Percentiles rank a stretch among this genome's conserved stretches.
Conservation (phyloP, 2,329 filamentous ascomycete species). For the Diplodia seriata region DNA sequence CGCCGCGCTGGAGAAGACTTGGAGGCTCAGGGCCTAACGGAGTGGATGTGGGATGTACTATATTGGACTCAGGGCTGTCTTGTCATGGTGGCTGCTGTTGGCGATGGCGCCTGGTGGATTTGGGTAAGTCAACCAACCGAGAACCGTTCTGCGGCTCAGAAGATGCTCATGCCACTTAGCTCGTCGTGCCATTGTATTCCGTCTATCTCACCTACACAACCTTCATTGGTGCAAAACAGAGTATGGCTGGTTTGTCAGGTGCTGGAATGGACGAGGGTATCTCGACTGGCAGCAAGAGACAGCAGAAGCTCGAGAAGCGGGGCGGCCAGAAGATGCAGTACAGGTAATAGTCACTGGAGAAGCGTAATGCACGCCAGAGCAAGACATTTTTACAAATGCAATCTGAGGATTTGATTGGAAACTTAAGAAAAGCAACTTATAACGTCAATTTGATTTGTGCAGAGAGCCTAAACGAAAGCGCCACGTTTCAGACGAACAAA, state of each 20-base stretch:
- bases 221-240: constrained; percentile 53
- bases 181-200: constrained; percentile 56
- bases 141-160: not conserved
- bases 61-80: constrained; percentile 91
- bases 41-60: constrained; percentile 97
- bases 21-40: constrained; percentile 83
- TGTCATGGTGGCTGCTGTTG: constrained; percentile 74
- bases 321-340: constrained; percentile 58
- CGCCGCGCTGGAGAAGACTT: constrained; percentile 85
- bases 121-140: constrained; percentile 51
- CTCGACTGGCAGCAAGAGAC: constrained; percentile 52
- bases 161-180: constrained; percentile 35
- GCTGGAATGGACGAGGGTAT: constrained; percentile 41
- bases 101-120: constrained; percentile 78
- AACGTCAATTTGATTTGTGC: not conserved
- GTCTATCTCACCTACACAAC: constrained; percentile 55
- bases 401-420: not conserved
- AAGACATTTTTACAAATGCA: not conserved
- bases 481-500: not conserved
- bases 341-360: constrained; percentile 43
- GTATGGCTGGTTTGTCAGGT: constrained; percentile 51
- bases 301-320: constrained; percentile 60
- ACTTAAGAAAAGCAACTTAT: not conserved
- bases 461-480: not conserved
- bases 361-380: not conserved